Evolutionary conservation across 1,139 yeast species (phyloP).

Genomic region (Taphrina pruni): DNA sequence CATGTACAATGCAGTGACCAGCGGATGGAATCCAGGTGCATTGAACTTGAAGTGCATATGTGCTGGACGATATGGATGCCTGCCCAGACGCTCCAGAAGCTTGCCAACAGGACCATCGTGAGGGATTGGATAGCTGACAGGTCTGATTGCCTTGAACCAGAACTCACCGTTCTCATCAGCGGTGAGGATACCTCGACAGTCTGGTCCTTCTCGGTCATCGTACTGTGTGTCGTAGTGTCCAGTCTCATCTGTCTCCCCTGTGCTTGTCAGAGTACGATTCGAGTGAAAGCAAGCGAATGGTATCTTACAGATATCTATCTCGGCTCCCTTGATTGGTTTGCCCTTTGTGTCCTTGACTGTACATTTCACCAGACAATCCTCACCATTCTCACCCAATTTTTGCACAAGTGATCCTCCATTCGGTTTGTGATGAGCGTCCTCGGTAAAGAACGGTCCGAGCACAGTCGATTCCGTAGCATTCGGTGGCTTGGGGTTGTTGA

Average conservation of each 20-base stretch:
- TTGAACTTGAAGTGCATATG: slow-evolving; percentile 54
- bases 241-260: slow-evolving; percentile 47
- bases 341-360: slow-evolving; percentile 51
- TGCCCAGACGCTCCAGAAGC: slow-evolving; percentile 50
- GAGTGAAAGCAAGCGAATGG: slow-evolving; percentile 25
- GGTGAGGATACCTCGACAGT: slow-evolving; percentile 52
- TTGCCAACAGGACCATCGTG: slow-evolving; percentile 56
- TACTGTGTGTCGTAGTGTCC: slow-evolving; percentile 56
- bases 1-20: slow-evolving; percentile 52
- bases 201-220: slow-evolving; percentile 52
- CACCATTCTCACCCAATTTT: slow-evolving; percentile 51
- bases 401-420: slow-evolving; percentile 51
- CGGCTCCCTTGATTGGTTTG: slow-evolving; percentile 50
- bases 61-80: slow-evolving; percentile 56
- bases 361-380: slow-evolving; percentile 49
- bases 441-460: slow-evolving; percentile 54
- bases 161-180: slow-evolving; percentile 52
- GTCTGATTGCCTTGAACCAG: slow-evolving; percentile 51
- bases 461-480: slow-evolving; percentile 53
- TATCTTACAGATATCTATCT: slow-evolving; percentile 44
- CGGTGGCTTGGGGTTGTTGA: slow-evolving; percentile 53
- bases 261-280: neutral
- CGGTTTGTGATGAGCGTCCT: slow-evolving; percentile 51
- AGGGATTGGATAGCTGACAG: slow-evolving; percentile 55
- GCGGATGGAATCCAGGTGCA: slow-evolving; percentile 51